phyloP scores from a whole-genome alignment of 2,329 filamentous ascomycete species.

The Teratosphaeria pseudoeucalypti region DNA sequence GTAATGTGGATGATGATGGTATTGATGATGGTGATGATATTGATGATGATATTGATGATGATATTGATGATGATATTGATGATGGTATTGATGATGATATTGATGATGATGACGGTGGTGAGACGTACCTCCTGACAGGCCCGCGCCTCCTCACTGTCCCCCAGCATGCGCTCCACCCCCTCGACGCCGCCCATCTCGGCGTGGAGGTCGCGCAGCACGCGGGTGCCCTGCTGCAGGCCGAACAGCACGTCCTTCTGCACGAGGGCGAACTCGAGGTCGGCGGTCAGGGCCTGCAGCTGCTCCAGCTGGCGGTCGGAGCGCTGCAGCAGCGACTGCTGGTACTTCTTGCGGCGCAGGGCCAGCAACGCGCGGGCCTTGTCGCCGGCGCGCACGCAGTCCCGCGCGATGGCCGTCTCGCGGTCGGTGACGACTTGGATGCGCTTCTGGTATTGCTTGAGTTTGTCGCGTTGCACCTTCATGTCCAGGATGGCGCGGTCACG shows the following conservation, averaged over 20 bases:
- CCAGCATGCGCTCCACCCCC: slow-evolving; percentile 89
- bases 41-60: too few species aligned
- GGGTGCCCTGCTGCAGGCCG: slow-evolving; percentile 83
- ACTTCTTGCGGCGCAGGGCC: slow-evolving; percentile 88
- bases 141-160: slow-evolving; percentile 78
- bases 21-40: too few species aligned
- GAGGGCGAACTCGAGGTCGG: slow-evolving; percentile 85
- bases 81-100: too few species aligned
- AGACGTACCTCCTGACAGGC: slow-evolving; percentile 91
- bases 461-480: slow-evolving; percentile 95
- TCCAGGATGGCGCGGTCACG: slow-evolving; percentile 96
- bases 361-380: slow-evolving; percentile 76
- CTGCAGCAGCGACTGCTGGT: slow-evolving; percentile 77
- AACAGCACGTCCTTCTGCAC: slow-evolving; percentile 96
- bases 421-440: slow-evolving; percentile 77
- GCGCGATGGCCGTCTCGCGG: slow-evolving; percentile 78
- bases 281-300: slow-evolving; percentile 79
- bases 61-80: too few species aligned
- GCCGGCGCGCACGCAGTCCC: slow-evolving; percentile 66
- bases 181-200: slow-evolving; percentile 93
- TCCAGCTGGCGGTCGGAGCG: slow-evolving; percentile 93
- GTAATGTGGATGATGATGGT: too few species aligned
- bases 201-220: slow-evolving; percentile 82
- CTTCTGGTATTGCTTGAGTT: slow-evolving; percentile 89
- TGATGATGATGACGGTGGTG: too few species aligned